phyloP scores from a whole-genome alignment of 306 rosid genomes.

The Trifolium subterraneum region DNA sequence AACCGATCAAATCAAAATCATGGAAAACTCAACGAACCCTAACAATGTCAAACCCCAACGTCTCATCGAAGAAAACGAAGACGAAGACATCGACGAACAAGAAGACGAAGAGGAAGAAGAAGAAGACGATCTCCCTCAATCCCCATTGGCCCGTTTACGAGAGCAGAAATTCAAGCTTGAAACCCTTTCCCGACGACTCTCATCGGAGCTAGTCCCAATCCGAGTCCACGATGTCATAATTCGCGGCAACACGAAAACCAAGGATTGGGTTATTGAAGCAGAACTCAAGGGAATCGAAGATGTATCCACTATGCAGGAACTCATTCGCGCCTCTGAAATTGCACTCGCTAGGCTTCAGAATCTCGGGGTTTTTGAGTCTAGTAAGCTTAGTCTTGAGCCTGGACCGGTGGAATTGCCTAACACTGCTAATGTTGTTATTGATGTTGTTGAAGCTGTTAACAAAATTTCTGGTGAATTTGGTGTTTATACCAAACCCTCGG shows the following conservation, averaged over 20 bases:
- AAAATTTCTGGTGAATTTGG: constrained; percentile 70
- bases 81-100: constrained; percentile 41
- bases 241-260: constrained; percentile 83
- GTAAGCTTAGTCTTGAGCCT: constrained; percentile 68
- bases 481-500: constrained; percentile 79
- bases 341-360: constrained; percentile 72
- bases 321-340: constrained; percentile 64
- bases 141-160: constrained; percentile 51
- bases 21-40: constrained; percentile 60
- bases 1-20: constrained; percentile 32
- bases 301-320: constrained; percentile 77
- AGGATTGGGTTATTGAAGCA: constrained; percentile 80
- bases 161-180: constrained; percentile 61
- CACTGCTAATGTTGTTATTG: constrained; percentile 76
- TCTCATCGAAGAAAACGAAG: constrained; percentile 48
- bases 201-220: constrained; percentile 66
- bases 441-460: constrained; percentile 65
- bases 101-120: constrained; percentile 42
- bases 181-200: constrained; percentile 61
- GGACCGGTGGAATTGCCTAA: constrained; percentile 89
- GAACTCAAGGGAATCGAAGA: constrained; percentile 68
- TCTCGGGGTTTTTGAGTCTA: constrained; percentile 80
- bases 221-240: constrained; percentile 88
- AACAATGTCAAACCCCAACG: constrained; percentile 27
- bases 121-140: constrained; percentile 28